Conservation (phyloP, 164 flowering plant species). For the Nelumbo lutea region DNA sequence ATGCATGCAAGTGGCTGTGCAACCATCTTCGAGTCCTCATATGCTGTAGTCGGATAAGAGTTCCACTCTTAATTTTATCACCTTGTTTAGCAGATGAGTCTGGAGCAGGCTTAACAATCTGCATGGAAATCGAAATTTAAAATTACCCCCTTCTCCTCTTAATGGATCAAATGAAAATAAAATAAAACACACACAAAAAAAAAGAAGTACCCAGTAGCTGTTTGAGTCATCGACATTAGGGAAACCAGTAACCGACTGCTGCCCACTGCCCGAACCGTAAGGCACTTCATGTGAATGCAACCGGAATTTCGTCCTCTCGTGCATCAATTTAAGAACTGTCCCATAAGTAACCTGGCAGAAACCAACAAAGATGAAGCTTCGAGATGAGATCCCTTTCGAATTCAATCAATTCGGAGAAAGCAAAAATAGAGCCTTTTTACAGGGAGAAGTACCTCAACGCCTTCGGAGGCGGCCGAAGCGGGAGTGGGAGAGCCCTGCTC, state of each 20-base stretch:
- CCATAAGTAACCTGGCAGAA: conserved; percentile 77
- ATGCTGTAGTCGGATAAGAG: conserved; percentile 73
- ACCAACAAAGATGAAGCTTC: neutral
- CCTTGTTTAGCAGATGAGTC: conserved; percentile 81
- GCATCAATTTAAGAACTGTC: conserved; percentile 79
- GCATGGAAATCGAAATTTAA: neutral
- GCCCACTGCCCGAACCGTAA: conserved; percentile 98
- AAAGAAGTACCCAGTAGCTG: conserved; percentile 83
- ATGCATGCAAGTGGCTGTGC: conserved; percentile 95
- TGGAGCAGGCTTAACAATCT: conserved; percentile 69
- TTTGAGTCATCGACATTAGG: conserved; percentile 90
- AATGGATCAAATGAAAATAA: neutral
- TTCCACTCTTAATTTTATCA: conserved; percentile 67
- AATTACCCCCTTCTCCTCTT: neutral
- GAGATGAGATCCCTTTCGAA: neutral
- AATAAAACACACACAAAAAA: neutral
- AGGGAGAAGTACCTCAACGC: conserved; percentile 57
- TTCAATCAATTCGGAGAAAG: neutral
- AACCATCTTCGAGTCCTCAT: conserved; percentile 95
- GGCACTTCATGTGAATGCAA: conserved; percentile 98
- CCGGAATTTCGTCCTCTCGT: conserved; percentile 80
- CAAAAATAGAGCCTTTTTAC: neutral
- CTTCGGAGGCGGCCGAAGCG: conserved; percentile 58
- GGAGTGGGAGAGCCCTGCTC: conserved; percentile 44
- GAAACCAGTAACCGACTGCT: conserved; percentile 95